A percentile compares a stretch with the other conserved stretches of the same genome.
Evolutionary conservation across 352 stramenopile genomes (phyloP).

Genomic region (Phytopythium sindhum): DNA sequence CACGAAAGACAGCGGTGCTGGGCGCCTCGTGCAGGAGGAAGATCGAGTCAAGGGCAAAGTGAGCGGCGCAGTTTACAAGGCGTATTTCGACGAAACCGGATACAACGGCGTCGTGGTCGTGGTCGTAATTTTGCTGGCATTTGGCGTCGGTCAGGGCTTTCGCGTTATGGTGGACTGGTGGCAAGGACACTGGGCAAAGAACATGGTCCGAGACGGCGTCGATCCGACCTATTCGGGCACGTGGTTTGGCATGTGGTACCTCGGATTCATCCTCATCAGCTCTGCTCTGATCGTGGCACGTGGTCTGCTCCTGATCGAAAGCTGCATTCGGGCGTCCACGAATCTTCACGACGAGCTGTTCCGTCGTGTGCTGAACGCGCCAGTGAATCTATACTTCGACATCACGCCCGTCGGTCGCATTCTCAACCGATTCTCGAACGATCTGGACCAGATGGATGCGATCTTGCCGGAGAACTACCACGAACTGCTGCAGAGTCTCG

Average conservation of each 20-base stretch:
- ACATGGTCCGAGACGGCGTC: slow-evolving; percentile 12
- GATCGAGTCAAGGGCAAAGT: slow-evolving; percentile 19
- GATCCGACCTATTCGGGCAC: slow-evolving; percentile 31
- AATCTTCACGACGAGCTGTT: slow-evolving; percentile 51
- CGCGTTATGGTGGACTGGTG: slow-evolving; percentile 26
- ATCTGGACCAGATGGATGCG: slow-evolving; percentile 57
- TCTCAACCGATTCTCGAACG: slow-evolving; percentile 62
- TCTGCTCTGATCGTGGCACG: slow-evolving; percentile 19
- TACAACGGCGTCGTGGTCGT: slow-evolving; percentile 17
- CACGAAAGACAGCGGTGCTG: background rate
- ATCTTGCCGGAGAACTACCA: slow-evolving; percentile 38
- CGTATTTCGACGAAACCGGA: slow-evolving; percentile 28
- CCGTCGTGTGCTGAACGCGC: slow-evolving; percentile 37
- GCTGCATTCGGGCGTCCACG: slow-evolving; percentile 30
- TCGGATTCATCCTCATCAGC: slow-evolving; percentile 30
- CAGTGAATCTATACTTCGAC: slow-evolving; percentile 66
- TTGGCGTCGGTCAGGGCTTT: slow-evolving; percentile 13
- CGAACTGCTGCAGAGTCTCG: slow-evolving; percentile 29
- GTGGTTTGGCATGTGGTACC: slow-evolving; percentile 36
- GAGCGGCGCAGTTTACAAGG: slow-evolving; percentile 10
- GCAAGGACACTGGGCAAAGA: slow-evolving; percentile 23
- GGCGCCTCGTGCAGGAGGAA: slow-evolving; percentile 24
- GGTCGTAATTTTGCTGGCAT: background rate
- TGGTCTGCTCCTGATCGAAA: slow-evolving; percentile 34
- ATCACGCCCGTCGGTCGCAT: slow-evolving; percentile 61